A percentile compares a stretch with the other conserved stretches of the same genome.
Conservation (phyloP, 176 grass and related monocot species). For the Bromus sterilis region DNA sequence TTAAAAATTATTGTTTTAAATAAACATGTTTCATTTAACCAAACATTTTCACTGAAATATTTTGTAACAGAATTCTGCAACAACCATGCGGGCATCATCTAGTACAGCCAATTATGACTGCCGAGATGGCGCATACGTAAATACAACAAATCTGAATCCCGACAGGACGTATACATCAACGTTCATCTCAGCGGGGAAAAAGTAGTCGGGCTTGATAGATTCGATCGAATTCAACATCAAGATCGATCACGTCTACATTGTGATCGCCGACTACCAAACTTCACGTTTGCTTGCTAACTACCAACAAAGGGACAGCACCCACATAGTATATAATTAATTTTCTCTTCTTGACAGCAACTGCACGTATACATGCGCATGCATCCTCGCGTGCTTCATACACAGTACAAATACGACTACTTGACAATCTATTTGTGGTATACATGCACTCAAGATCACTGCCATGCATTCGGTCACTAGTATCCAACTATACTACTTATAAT, state of each 20-base stretch:
- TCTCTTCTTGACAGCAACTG: conserved; percentile 13
- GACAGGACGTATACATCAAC: conserved; percentile 3
- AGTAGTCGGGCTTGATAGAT: conserved; percentile 10
- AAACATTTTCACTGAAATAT: no score
- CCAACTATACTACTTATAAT: neutral
- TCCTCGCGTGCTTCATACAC: neutral
- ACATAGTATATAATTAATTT: conserved; percentile 10
- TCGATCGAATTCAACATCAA: conserved; percentile 31
- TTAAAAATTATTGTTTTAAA: no score
- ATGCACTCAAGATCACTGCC: neutral
- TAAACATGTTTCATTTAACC: no score
- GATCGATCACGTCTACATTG: conserved; percentile 27
- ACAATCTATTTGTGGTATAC: neutral
- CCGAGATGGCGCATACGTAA: neutral
- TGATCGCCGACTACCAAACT: conserved; percentile 42
- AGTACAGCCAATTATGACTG: neutral
- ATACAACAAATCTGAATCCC: conserved; percentile 17
- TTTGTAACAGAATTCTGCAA: no score
- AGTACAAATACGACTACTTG: neutral
- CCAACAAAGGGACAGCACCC: conserved; percentile 38
- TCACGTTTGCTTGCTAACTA: conserved; percentile 54
- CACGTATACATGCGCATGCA: neutral
- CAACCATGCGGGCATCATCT: no score
- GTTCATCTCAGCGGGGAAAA: conserved; percentile 15
- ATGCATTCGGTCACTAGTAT: neutral